phyloP scores from a whole-genome alignment of 345 rosid species.

The Iberis pinnata region DNA sequence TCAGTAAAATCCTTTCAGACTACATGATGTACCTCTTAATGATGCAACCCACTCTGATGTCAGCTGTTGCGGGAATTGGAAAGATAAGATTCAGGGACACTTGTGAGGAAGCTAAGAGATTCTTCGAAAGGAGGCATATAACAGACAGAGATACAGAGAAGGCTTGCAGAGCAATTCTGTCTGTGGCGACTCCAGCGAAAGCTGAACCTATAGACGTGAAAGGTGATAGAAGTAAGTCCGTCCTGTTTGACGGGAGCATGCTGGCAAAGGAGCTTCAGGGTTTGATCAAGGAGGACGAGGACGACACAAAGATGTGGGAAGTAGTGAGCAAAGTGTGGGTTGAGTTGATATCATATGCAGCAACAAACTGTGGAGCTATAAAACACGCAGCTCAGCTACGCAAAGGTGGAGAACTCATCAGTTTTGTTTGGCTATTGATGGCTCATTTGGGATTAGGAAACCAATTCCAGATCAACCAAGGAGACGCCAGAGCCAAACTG shows the following conservation, averaged over 20 bases:
- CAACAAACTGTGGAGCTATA: constrained; percentile 30
- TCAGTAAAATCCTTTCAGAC: constrained; percentile 32
- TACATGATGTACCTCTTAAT: constrained; percentile 41
- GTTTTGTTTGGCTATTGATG: constrained; percentile 37
- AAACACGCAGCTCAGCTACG: constrained; percentile 30
- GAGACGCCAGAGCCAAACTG: constrained; percentile 50
- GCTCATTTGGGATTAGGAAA: constrained; percentile 27
- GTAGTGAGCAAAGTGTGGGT: constrained; percentile 39
- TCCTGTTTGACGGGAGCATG: constrained; percentile 23
- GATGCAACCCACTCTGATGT: constrained; percentile 33
- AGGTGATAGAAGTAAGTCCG: constrained; percentile 29
- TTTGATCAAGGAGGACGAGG: not conserved
- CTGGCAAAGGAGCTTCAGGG: constrained; percentile 22
- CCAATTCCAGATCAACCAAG: constrained; percentile 1
- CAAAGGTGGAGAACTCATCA: constrained; percentile 37
- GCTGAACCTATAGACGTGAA: constrained; percentile 2
- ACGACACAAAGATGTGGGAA: constrained; percentile 21
- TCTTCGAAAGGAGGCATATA: constrained; percentile 12
- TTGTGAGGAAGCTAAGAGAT: constrained; percentile 15
- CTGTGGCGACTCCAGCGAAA: not conserved
- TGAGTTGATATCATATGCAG: constrained; percentile 36
- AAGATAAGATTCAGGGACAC: constrained; percentile 31
- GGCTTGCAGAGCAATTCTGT: not conserved
- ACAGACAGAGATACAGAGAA: not conserved
- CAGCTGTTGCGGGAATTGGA: constrained; percentile 29